Evolutionary conservation across 495 filamentous ascomycete genomes (phyloP), one percentile per base, ranked within the genome.

Genomic region (Xylaria intraflava): DNA sequence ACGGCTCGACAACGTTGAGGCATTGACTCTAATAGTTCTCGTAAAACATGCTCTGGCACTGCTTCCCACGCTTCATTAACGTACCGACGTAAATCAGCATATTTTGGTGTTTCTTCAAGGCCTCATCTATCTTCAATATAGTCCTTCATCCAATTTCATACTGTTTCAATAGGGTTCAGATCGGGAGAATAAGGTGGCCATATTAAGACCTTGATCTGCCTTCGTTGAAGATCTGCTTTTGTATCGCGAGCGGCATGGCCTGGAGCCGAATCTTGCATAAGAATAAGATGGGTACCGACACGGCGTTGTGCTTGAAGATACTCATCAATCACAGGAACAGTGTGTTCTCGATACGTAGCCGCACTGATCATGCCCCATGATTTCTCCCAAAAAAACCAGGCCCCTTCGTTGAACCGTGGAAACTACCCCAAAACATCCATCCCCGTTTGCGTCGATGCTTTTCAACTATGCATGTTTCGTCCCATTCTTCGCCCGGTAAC

Each of bases 371-470:
- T 3, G 3, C 8, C 35, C 4, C 16, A 38, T 17, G 5, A 53
- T 62, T 67, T 54, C 62, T 60, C 59, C 36, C 64, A 53, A 63
- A 64, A 20, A 64, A 31, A 38, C 36, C 27, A 3, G 55, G 60
- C 1, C 58, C 57, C 51, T 65, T 54, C 42, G 10, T 38, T 14
- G 35, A 27, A 22, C 51, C 48, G 16, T 27, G 30, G 35, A 67
- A 61, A 40, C 50, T 59, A 23, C 47, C 65, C 57, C 40, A 65
- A 59, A 67, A 65, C 43, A 65, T 65, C 57, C 48, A 61, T 0
- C 62, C 60, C 8, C 35, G 40, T 17, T 59, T 60, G 27, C 43
- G 56, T 42, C 45, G 44, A 23, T 55, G 24, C 23, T 50, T 58
- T 20, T 57, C 52, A 3, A 62, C 39, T 14, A 65, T 43, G 49